Percentiles rank a stretch among this genome's conserved stretches.
phyloP scores from a whole-genome alignment of 148 eudicot genomes.

The Cornus florida region DNA sequence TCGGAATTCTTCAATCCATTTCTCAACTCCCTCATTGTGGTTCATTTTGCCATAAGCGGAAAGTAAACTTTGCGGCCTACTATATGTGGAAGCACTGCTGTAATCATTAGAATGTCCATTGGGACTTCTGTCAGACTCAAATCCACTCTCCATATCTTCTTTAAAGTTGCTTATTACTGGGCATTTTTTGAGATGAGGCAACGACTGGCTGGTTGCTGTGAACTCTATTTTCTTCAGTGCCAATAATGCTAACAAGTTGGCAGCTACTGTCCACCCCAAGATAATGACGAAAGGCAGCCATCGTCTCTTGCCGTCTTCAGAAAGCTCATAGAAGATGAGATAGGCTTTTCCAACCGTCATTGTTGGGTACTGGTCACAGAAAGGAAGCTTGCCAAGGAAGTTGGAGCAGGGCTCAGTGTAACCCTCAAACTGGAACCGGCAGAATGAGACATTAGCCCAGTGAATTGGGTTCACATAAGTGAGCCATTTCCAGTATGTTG shows the following conservation, averaged over 20 bases:
- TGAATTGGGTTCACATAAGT: constrained; percentile 1
- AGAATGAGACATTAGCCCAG: constrained; percentile 10
- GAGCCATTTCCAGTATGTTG: constrained; percentile 16
- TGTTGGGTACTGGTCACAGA: constrained; percentile 8
- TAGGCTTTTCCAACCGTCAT: constrained; percentile 13
- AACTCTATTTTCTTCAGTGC: constrained; percentile 13
- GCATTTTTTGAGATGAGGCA: constrained; percentile 1
- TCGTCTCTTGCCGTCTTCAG: constrained; percentile 3
- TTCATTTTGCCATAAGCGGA: background rate
- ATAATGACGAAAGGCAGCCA: background rate
- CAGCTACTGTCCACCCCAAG: constrained; percentile 6
- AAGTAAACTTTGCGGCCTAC: background rate
- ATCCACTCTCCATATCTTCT: constrained; percentile 8
- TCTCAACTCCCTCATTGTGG: background rate
- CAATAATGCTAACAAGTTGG: constrained; percentile 11
- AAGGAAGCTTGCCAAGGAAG: constrained; percentile 11
- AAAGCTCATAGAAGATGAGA: constrained; percentile 13
- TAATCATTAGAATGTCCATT: background rate
- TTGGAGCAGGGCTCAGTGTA: constrained; percentile 6
- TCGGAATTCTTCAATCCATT: constrained; percentile 15
- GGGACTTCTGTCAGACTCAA: background rate
- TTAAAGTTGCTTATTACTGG: constrained; percentile 4
- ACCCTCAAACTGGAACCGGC: constrained; percentile 9
- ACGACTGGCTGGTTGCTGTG: constrained; percentile 6
- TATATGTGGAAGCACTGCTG: background rate